phyloP scores from a whole-genome alignment of 768 basidiomycete genomes.

The Russula foetens region DNA sequence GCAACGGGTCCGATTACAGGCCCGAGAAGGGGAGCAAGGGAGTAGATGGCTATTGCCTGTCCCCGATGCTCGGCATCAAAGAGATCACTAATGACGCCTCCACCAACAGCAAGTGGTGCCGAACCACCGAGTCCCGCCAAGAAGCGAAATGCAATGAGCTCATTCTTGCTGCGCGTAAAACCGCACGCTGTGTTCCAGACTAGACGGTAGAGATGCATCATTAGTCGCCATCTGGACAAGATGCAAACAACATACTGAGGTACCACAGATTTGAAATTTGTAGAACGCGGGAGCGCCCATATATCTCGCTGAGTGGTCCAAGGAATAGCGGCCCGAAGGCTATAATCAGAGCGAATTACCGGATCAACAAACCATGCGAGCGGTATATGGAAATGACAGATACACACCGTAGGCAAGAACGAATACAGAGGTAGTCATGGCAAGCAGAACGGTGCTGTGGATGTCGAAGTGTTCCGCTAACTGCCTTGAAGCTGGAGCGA shows the following conservation, averaged over 20 bases:
- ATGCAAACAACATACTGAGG: slow-evolving; percentile 35
- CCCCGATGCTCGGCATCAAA: slow-evolving; percentile 59
- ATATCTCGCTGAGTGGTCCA: slow-evolving; percentile 66
- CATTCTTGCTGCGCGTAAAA: slow-evolving; percentile 48
- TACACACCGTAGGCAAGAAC: slow-evolving; percentile 50
- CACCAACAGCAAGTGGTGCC: slow-evolving; percentile 58
- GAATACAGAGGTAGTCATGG: slow-evolving; percentile 43
- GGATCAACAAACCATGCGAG: background rate
- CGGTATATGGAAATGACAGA: background rate
- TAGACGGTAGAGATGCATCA: background rate
- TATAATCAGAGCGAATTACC: slow-evolving; percentile 20
- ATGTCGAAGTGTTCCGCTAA: slow-evolving; percentile 49
- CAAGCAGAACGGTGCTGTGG: slow-evolving; percentile 38
- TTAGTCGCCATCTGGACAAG: background rate
- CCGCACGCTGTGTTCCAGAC: slow-evolving; percentile 54
- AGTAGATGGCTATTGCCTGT: slow-evolving; percentile 54
- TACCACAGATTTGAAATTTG: slow-evolving; percentile 59
- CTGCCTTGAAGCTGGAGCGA: slow-evolving; percentile 53
- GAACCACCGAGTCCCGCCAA: slow-evolving; percentile 66
- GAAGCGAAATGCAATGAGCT: slow-evolving; percentile 62
- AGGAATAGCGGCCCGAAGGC: slow-evolving; percentile 40
- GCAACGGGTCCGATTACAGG: slow-evolving; percentile 58
- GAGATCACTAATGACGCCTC: slow-evolving; percentile 58
- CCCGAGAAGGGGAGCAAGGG: slow-evolving; percentile 57
- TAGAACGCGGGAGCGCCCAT: slow-evolving; percentile 54